phyloP scores from a whole-genome alignment of 2,329 filamentous ascomycete genomes.

The Claviceps humidiphila region DNA sequence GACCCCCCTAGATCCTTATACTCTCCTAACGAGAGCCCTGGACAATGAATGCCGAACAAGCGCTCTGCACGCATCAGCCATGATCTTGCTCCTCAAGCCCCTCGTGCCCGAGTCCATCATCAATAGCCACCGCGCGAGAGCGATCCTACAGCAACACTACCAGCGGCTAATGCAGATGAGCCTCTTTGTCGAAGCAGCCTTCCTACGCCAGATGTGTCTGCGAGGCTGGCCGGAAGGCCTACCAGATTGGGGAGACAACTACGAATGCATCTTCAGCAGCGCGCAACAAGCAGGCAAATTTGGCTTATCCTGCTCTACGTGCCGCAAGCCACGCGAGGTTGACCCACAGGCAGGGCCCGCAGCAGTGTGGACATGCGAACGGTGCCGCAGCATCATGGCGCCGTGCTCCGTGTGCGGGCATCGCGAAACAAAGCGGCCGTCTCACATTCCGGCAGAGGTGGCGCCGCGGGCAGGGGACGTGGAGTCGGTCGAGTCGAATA shows the following conservation, averaged over 20 bases:
- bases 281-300: conserved; percentile 43
- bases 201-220: conserved; percentile 47
- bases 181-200: conserved; percentile 46
- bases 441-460: conserved; percentile 21
- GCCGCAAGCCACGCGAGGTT: conserved; percentile 42
- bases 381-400: conserved; percentile 38
- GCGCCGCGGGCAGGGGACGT: conserved; percentile 13
- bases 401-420: conserved; percentile 48
- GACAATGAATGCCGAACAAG: conserved; percentile 43
- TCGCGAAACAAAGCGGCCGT: conserved; percentile 32
- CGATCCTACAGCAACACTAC: conserved; percentile 47
- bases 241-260: conserved; percentile 39
- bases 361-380: conserved; percentile 45
- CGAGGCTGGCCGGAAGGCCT: conserved; percentile 41
- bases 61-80: conserved; percentile 45
- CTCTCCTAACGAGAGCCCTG: conserved; percentile 38
- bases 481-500: conserved; percentile 6
- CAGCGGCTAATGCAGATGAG: conserved; percentile 44
- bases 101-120: conserved; percentile 42
- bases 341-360: conserved; percentile 30
- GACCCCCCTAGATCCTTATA: conserved; percentile 40
- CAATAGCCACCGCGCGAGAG: conserved; percentile 39
- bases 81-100: conserved; percentile 45
- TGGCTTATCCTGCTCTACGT: conserved; percentile 40
- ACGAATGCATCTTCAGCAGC: conserved; percentile 37